These are phyloP conservation scores for Dendrobium chrysotoxum DNA, from an alignment of 106 monocot genomes.

Conservation along the genomic window DNA sequence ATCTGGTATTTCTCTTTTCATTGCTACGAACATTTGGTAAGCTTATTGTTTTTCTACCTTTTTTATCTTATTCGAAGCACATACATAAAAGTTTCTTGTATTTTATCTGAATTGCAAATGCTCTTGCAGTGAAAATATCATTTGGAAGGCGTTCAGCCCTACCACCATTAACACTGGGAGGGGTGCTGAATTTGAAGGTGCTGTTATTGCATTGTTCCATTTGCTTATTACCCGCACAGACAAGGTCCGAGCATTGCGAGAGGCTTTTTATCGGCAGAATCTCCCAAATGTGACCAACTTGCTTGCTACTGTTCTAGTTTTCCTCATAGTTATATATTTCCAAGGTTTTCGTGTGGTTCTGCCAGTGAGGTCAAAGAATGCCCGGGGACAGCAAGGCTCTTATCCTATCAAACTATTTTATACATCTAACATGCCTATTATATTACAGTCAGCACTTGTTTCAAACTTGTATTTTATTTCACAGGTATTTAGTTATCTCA, in stretches of 20 bases:
- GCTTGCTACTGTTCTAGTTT: constrained; percentile 38
- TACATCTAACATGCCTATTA: constrained; percentile 49
- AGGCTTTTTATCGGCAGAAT: constrained; percentile 39
- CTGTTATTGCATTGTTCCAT: constrained; percentile 47
- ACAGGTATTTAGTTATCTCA: constrained; percentile 11
- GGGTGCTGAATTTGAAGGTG: constrained; percentile 46
- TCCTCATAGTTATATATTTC: constrained; percentile 41
- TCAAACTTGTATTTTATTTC: constrained; percentile 46
- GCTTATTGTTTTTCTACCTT: background rate
- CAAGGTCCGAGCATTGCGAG: constrained; percentile 38
- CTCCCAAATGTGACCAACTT: constrained; percentile 46
- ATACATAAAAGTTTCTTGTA: background rate
- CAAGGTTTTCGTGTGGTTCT: constrained; percentile 49
- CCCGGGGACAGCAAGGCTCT: constrained; percentile 41
- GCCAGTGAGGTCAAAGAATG: constrained; percentile 45
- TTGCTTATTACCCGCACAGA: constrained; percentile 40
- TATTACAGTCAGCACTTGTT: constrained; percentile 43
- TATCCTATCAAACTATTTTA: constrained; percentile 44
- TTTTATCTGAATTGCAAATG: background rate
- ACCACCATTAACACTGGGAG: constrained; percentile 42
- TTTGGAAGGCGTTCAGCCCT: constrained; percentile 44
- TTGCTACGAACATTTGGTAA: constrained; percentile 54
- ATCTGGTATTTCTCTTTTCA: constrained; percentile 56
- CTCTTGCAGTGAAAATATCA: constrained; percentile 36
- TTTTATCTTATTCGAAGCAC: background rate